Conservation (phyloP, 495 filamentous ascomycete genomes). For the Talaromyces trachyspermus region DNA sequence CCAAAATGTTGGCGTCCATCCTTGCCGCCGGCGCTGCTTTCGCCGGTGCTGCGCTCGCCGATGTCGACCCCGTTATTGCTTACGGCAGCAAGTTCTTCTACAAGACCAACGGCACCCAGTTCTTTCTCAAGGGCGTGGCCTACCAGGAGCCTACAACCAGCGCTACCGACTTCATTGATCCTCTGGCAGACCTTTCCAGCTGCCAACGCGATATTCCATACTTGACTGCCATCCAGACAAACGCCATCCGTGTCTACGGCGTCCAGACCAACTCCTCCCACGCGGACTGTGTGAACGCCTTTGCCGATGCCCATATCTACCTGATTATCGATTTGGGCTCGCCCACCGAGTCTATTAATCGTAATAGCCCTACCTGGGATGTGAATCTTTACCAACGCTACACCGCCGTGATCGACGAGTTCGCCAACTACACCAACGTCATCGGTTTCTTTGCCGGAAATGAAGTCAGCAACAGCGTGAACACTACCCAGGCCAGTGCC, state of each 20-base stretch:
- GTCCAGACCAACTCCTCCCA: slow-evolving; percentile 77
- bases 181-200: slow-evolving; percentile 58
- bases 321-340: slow-evolving; percentile 83
- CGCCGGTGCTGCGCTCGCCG: slow-evolving; percentile 46
- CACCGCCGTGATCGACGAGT: slow-evolving; percentile 71
- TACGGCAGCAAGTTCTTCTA: slow-evolving; percentile 76
- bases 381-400: slow-evolving; percentile 69
- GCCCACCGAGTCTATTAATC: slow-evolving; percentile 75
- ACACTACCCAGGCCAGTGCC: slow-evolving; percentile 77
- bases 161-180: slow-evolving; percentile 46
- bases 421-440: slow-evolving; percentile 74
- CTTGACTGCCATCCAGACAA: slow-evolving; percentile 69
- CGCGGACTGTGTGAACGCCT: slow-evolving; percentile 72
- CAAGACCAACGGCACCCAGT: slow-evolving; percentile 67
- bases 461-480: slow-evolving; percentile 80
- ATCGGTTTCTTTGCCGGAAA: slow-evolving; percentile 97
- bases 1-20: slow-evolving; percentile 37
- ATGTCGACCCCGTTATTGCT: slow-evolving; percentile 62
- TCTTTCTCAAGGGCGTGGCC: slow-evolving; percentile 82
- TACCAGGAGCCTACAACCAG: slow-evolving; percentile 52
- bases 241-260: slow-evolving; percentile 89
- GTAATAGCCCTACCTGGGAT: slow-evolving; percentile 69
- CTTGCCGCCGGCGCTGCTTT: slow-evolving; percentile 36
- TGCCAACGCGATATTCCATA: slow-evolving; percentile 83
- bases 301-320: slow-evolving; percentile 87